Base-by-base conservation (phyloP, 352 stramenopile species). In the Globisporangium emineosum region DNA sequence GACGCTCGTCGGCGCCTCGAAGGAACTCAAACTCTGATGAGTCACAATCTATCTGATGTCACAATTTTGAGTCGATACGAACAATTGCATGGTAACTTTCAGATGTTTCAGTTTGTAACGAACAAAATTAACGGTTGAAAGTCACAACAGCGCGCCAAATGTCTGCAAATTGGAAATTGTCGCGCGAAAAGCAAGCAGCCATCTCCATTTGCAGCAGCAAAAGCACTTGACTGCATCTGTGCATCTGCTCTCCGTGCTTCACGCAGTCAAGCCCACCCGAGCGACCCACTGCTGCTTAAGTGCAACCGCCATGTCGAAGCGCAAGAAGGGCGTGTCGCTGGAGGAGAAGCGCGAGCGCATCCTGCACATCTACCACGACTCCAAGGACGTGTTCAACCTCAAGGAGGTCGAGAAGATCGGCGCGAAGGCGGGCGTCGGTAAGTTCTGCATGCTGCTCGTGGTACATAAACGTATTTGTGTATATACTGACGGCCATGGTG, bases 391-490 rank as follows among this genome's bases (percentile, higher is more conserved):
- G 25, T 93, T 79, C 47, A 95, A 93, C 67, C 70, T 95, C 67
- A 95, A 95, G 66, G 86, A 95, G 70, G 58, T 95, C 58, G 86
- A 95, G 73, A 95, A 95, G 77, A 68, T 95, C 9, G 86, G 81
- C 53, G 76, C 84, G 19, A 95, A 95, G 69, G 84, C 86, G 49
- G 86, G 86, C 29, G 83, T 95, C 42, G 85, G 85, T 93, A 65
- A 49, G 78, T 54, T 32, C 9, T 19, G 51, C 23, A 54, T 23
- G 17, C 15, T 45, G 37, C 4, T 21, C 37, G 8, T 21, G 37
- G 10, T n/a, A n/a, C 2, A 8, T 2, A 7, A 43, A 15, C 17
- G 37, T 15, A 21, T 21, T 21, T 9, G 7, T n/a, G n/a, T n/a
- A n/a, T n/a, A n/a, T 10, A 21, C 15, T 45, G 15, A 45, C 37